These are phyloP conservation scores for Lentinula novae-zelandiae DNA, from an alignment of 1,284 basidiomycete genomes.

Conservation along the genomic window DNA sequence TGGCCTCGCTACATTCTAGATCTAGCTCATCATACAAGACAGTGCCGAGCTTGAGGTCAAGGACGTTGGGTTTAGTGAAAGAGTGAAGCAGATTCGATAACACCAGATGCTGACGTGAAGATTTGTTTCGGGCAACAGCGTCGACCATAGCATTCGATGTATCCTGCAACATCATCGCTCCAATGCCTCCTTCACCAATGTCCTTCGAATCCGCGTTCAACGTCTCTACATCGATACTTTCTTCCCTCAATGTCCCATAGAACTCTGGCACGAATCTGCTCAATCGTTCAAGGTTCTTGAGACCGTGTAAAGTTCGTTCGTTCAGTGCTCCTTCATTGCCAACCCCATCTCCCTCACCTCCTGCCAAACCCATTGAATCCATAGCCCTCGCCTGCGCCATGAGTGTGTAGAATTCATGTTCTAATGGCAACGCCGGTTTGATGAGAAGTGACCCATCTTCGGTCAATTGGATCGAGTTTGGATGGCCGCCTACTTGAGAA, in stretches of 20 bases:
- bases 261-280: slow-evolving; percentile 67
- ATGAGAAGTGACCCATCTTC: slow-evolving; percentile 80
- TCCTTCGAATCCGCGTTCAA: slow-evolving; percentile 2
- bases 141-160: slow-evolving; percentile 17
- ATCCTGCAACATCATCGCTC: slow-evolving; percentile 8
- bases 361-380: not conserved
- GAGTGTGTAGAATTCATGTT: slow-evolving; percentile 73
- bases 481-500: not conserved
- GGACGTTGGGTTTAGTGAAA: slow-evolving; percentile 79
- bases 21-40: slow-evolving; percentile 75
- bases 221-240: slow-evolving; percentile 38
- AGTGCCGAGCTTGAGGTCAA: slow-evolving; percentile 92
- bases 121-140: not conserved
- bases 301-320: not conserved
- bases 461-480: slow-evolving; percentile 63
- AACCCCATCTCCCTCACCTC: not conserved
- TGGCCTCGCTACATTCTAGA: slow-evolving; percentile 49
- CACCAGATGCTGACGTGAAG: slow-evolving; percentile 61
- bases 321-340: not conserved
- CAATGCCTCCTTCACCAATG: slow-evolving; percentile 5
- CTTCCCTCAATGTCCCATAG: slow-evolving; percentile 74
- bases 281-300: slow-evolving; percentile 34
- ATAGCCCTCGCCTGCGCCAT: slow-evolving; percentile 2
- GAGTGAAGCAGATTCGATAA: slow-evolving; percentile 78
- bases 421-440: slow-evolving; percentile 74